Conservation (phyloP, 108 stramenopile genomes). For the Skeletonema grethae region DNA sequence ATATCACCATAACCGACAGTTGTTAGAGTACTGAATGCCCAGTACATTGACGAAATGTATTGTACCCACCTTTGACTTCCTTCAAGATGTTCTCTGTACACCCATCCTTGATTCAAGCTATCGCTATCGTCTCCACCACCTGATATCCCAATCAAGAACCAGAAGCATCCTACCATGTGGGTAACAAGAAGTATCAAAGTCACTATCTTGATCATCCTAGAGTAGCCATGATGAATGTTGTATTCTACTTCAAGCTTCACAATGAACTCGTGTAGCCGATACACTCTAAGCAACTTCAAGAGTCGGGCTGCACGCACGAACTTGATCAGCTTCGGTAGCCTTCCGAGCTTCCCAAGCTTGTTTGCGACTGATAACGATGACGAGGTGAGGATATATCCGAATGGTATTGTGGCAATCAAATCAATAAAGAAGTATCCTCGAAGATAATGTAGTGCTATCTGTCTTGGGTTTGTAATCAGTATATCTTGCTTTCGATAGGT, state of each 20-base stretch:
- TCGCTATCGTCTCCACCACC: conserved; percentile 20
- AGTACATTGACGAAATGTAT: conserved; percentile 47
- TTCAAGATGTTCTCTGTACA: conserved; percentile 30
- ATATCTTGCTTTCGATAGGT: conserved; percentile 19
- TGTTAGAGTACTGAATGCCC: conserved; percentile 54
- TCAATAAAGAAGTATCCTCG: conserved; percentile 42
- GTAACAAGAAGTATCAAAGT: conserved; percentile 43
- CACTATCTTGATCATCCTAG: conserved; percentile 48
- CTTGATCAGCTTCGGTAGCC: conserved; percentile 39
- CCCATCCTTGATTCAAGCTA: conserved; percentile 25
- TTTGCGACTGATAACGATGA: conserved; percentile 7
- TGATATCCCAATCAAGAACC: conserved; percentile 44
- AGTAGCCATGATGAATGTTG: conserved; percentile 39
- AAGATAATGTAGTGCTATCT: conserved; percentile 36
- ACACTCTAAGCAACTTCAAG: conserved; percentile 29
- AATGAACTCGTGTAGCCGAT: conserved; percentile 14
- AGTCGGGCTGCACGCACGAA: conserved; percentile 6
- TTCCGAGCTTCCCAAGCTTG: conserved; percentile 34
- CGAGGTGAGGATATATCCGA: conserved; percentile 25
- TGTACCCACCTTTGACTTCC: neutral
- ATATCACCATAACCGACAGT: conserved; percentile 62
- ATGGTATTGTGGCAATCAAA: conserved; percentile 35
- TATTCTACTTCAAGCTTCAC: conserved; percentile 30
- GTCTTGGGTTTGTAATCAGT: conserved; percentile 10
- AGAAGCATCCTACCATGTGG: conserved; percentile 55